Evolutionary conservation across 148 eudicot genomes (phyloP), one percentile per base, ranked within the genome.

Genomic region (Rhododendron griersonianum): DNA sequence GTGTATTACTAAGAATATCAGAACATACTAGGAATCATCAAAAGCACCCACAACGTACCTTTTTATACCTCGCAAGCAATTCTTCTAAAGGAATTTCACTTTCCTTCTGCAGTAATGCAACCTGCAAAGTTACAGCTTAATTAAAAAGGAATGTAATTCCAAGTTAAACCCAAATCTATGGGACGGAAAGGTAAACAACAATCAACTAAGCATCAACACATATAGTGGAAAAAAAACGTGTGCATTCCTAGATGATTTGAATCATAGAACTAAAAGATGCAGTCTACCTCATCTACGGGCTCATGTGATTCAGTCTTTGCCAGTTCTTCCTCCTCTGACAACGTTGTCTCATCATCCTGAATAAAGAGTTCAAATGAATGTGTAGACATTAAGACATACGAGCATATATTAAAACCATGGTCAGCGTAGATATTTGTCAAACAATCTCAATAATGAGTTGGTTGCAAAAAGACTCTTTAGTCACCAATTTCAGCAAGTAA

Each of bases 311-410:
- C 99, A 35, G 93, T 89, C 85, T 94, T 94, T n/a, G 93, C 96
- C 87, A 95, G 84, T 86, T 94, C 95, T 85, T 98, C 99, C 93
- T 97, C 99, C 90, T 97, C 99, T 71, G 87, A 91, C 88, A 98
- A 88, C 35, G 99, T 95, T 79, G 98, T 89, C 89, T 98, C 99
- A 88, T 98, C 99, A 94, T 98, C 99, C 99, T 96, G 92, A 63
- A 85, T 9, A 86, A 48, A 39, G 71, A 57, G 48, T 47, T 45
- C 35, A 69, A 81, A 45, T 33, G 30, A 86, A 39, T 57, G 76
- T 35, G 83, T 28, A 33, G 51, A 25, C 44, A 79, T 65, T 23
- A 75, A 41, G 23, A 44, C 3, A 7, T 7, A 71, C 2, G 0
- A 55, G 71, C 69, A 48, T 25, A 51, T 80, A 48, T 28, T 50